Evolutionary conservation across 2,329 filamentous ascomycete species (phyloP), one percentile per base, ranked within the genome.

Genomic region (Zymoseptoria pseudotritici): DNA sequence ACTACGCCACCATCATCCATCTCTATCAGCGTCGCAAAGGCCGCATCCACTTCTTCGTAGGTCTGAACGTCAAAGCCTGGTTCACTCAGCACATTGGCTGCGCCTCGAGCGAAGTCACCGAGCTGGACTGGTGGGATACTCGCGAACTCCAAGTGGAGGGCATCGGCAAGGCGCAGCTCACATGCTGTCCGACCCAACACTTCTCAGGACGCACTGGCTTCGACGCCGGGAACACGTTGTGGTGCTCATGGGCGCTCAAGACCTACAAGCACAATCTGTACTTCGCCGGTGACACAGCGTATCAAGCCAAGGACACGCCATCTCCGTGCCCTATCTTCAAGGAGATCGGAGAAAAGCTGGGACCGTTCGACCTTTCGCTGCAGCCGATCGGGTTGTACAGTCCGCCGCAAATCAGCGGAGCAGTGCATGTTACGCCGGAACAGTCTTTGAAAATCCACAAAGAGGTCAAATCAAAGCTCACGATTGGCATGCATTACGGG

Each of bases 401-500:
- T 51, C 79, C 80, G 3, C 70, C 75, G 3, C 69, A 72, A 2
- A 72, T 80, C 55, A 72, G 81, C 65, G 78, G 77, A 6, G 69
- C 71, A 2, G 73, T 80, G 11, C 79, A 82, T 55, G 76, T 76
- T 11, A 75, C 76, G 24, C 78, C 79, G 0, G 78, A 79, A 59
- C 79, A 81, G 61, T 76, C 77, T 5, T 64, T 81, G 1, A 67
- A 74, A 26, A 79, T 82, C 51, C 79, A 81, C 58, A 74, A 75
- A 55, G 78, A 79, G 58, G 66, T 82, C 52, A 72, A 65, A 52
- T 78, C 77, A 57, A 78, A 73, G 67, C 76, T 75, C 63, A 80
- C 77, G 31, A 74, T 82, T 24, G 79, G 77, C 0, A 82, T 81
- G 79, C 80, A 82, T 60, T 82, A 77, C 62, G 79, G 79, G 0